These are phyloP conservation scores for Sphagnum magellanicum DNA, from an alignment of 228 moss, liverwort and hornwort genomes.

Conservation along the genomic window DNA sequence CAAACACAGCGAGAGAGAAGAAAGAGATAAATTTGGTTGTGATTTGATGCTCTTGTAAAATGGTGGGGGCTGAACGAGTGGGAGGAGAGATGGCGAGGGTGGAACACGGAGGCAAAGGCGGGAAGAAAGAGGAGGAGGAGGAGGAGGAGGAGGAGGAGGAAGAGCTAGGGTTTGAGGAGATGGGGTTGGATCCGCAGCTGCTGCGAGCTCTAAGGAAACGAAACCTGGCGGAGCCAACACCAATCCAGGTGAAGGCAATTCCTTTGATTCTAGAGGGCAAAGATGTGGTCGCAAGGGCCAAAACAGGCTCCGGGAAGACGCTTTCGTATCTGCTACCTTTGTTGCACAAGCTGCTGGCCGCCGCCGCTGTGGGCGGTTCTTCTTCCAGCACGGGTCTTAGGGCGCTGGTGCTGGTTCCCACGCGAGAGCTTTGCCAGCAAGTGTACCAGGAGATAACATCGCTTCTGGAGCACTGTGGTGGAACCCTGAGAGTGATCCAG, in stretches of 20 bases:
- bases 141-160: conserved; percentile 45
- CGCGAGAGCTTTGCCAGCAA: conserved; percentile 92
- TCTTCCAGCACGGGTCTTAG: conserved; percentile 45
- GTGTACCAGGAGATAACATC: conserved; percentile 70
- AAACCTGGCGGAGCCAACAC: conserved; percentile 60
- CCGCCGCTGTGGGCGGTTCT: conserved; percentile 8
- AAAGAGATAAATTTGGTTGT: no score
- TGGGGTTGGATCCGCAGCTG: conserved; percentile 78
- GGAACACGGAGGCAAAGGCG: conserved; percentile 31
- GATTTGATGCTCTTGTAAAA: no score
- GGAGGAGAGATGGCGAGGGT: conserved; percentile 26
- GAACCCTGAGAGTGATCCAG: conserved; percentile 71
- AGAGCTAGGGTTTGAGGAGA: conserved; percentile 74
- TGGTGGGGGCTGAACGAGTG: conserved; percentile 26
- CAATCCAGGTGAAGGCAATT: conserved; percentile 82
- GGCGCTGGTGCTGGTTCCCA: conserved; percentile 83
- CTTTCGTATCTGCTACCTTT: conserved; percentile 76
- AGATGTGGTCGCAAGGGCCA: conserved; percentile 88
- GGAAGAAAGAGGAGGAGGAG: conserved; percentile 4
- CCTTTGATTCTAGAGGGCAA: conserved; percentile 89
- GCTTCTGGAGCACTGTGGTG: conserved; percentile 75
- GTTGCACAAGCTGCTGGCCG: conserved; percentile 79
- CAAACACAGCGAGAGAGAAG: no score
- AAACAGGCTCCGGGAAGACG: conserved; percentile 91
- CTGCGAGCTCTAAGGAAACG: conserved; percentile 76